Conservation (phyloP, 2,329 filamentous ascomycete species). For the Calonectria crousiana region DNA sequence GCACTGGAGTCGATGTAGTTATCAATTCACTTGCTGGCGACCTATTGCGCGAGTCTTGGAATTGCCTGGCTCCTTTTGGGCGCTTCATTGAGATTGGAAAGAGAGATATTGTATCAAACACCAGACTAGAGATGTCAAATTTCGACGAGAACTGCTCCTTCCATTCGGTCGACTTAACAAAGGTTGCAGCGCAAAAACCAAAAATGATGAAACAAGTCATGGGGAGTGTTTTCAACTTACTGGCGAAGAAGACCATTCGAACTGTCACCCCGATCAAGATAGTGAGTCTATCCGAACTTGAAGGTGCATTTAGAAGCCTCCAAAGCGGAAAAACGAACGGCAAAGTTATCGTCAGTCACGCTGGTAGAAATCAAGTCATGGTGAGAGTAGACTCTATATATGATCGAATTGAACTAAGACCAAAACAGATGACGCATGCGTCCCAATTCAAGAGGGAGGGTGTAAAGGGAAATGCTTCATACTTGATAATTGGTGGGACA, state of each 20-base stretch:
- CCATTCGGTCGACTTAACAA: slow-evolving; percentile 26
- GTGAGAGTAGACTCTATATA: slow-evolving; percentile 12
- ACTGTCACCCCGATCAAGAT: slow-evolving; percentile 51
- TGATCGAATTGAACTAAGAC: background rate
- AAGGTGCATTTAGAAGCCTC: slow-evolving; percentile 51
- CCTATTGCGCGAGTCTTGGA: slow-evolving; percentile 44
- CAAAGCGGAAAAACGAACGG: slow-evolving; percentile 52
- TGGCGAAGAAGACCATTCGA: slow-evolving; percentile 49
- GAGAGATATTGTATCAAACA: slow-evolving; percentile 41
- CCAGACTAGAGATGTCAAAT: slow-evolving; percentile 45
- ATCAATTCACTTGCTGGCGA: slow-evolving; percentile 48
- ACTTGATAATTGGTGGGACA: slow-evolving; percentile 64
- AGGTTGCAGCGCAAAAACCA: slow-evolving; percentile 55
- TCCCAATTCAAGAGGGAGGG: slow-evolving; percentile 35
- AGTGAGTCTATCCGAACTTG: slow-evolving; percentile 53
- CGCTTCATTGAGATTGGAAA: slow-evolving; percentile 52
- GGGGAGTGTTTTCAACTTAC: slow-evolving; percentile 50
- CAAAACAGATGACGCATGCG: slow-evolving; percentile 34
- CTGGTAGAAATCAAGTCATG: slow-evolving; percentile 56
- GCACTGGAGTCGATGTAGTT: slow-evolving; percentile 46
- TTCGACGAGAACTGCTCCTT: slow-evolving; percentile 43
- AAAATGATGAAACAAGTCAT: slow-evolving; percentile 54
- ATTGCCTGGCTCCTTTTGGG: slow-evolving; percentile 48
- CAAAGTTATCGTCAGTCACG: slow-evolving; percentile 59
- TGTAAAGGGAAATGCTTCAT: slow-evolving; percentile 57